Conservation (phyloP, 1,139 yeast species). For the Blastobotrys indianensis region DNA sequence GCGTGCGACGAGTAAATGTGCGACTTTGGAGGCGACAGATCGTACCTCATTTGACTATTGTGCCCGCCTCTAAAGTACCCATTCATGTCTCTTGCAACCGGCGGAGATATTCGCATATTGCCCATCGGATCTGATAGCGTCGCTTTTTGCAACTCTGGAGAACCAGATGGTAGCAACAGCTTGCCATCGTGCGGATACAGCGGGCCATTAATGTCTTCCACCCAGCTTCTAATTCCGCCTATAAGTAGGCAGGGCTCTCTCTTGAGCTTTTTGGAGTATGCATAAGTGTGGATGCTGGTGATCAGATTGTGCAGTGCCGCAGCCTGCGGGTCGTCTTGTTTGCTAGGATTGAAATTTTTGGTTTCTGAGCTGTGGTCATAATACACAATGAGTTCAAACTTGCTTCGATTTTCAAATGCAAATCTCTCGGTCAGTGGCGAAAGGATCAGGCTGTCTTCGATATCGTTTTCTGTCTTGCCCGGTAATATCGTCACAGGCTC, state of each 20-base stretch:
- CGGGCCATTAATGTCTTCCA: constrained; percentile 30
- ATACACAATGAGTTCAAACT: constrained; percentile 55
- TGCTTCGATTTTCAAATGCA: constrained; percentile 46
- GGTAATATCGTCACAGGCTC: constrained; percentile 56
- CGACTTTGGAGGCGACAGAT: constrained; percentile 6
- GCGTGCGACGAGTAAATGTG: no score
- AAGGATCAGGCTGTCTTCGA: constrained; percentile 52
- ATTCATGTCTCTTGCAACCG: constrained; percentile 39
- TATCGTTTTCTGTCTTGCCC: constrained; percentile 49
- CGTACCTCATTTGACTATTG: not conserved
- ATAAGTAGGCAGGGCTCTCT: constrained; percentile 50
- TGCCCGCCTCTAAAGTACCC: constrained; percentile 36
- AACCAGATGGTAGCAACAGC: constrained; percentile 8
- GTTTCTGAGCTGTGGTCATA: constrained; percentile 42
- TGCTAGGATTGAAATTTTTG: constrained; percentile 20
- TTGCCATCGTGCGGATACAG: constrained; percentile 9
- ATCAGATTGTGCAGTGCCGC: constrained; percentile 20
- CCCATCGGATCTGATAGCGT: not conserved
- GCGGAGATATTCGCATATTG: not conserved
- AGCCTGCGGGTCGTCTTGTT: constrained; percentile 17
- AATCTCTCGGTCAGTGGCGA: constrained; percentile 50
- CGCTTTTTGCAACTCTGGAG: constrained; percentile 5
- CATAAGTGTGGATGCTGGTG: constrained; percentile 32
- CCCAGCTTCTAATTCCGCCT: constrained; percentile 51
- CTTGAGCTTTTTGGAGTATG: constrained; percentile 43